A percentile compares a stretch with the other conserved stretches of the same genome.
Conservation (phyloP, 371 early-diverging fungal genomes). For the Rhizomucor pusillus region DNA sequence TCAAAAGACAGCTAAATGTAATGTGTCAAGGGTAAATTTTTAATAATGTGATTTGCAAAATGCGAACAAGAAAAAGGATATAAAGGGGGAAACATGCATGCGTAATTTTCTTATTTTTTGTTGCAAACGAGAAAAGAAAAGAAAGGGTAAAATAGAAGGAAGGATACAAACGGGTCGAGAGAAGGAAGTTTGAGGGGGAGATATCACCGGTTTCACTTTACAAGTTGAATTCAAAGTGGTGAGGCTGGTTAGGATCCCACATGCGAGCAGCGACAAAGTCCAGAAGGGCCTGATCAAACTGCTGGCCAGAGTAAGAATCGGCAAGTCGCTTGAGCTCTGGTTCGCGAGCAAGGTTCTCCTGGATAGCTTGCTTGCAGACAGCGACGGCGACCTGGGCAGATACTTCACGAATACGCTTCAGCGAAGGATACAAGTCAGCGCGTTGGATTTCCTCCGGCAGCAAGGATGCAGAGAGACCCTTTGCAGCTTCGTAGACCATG, state of each 20-base stretch:
- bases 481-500: slow-evolving; percentile 79
- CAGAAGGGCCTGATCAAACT: slow-evolving; percentile 4
- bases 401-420: slow-evolving; percentile 82
- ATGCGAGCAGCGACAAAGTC: slow-evolving; percentile 12
- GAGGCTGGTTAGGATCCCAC: slow-evolving; percentile 17
- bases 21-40: no score
- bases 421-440: slow-evolving; percentile 76
- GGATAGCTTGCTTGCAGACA: slow-evolving; percentile 64
- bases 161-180: no score
- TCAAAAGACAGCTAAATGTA: no score
- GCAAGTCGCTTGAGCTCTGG: slow-evolving; percentile 1
- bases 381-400: slow-evolving; percentile 78
- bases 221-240: slow-evolving; percentile 5
- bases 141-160: no score
- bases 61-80: not conserved
- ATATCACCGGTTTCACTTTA: not conserved
- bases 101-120: no score
- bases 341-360: slow-evolving; percentile 51
- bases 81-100: no score
- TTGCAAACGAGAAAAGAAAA: no score
- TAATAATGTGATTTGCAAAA: not conserved
- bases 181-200: no score
- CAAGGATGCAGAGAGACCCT: slow-evolving; percentile 77
- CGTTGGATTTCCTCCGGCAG: slow-evolving; percentile 61
- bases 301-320: not conserved